Percentiles rank a stretch among this genome's conserved stretches.
Evolutionary conservation across 1,284 basidiomycete genomes (phyloP).

Genomic region (Vanrija sp.): DNA sequence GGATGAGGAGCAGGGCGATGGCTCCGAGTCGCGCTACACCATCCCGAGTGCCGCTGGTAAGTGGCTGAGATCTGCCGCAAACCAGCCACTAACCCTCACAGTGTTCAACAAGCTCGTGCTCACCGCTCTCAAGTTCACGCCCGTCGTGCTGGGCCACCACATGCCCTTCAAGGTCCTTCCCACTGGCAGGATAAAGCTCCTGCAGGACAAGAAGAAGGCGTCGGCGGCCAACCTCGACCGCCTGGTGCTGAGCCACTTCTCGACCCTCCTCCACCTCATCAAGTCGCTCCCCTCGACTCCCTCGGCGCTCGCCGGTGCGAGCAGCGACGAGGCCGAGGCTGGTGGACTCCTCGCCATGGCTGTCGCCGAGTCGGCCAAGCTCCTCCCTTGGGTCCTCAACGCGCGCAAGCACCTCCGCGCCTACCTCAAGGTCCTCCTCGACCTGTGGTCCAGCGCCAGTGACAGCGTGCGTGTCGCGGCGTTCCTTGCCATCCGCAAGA

Average conservation of each 20-base stretch:
- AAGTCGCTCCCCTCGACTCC: constrained; percentile 64
- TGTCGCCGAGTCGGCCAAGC: constrained; percentile 74
- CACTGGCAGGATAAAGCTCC: constrained; percentile 71
- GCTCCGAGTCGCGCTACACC: constrained; percentile 61
- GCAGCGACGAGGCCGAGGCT: constrained; percentile 38
- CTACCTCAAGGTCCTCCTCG: constrained; percentile 80
- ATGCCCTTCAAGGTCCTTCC: constrained; percentile 77
- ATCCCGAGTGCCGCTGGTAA: constrained; percentile 72
- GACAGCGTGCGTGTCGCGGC: constrained; percentile 83
- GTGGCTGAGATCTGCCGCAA: constrained; percentile 10
- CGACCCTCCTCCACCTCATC: constrained; percentile 74
- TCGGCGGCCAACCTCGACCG: constrained; percentile 78
- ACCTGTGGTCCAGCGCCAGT: constrained; percentile 74
- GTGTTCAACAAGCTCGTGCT: constrained; percentile 90
- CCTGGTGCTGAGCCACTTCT: constrained; percentile 81
- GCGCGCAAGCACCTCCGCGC: constrained; percentile 77
- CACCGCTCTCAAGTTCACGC: constrained; percentile 85
- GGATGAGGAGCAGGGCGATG: constrained; percentile 54
- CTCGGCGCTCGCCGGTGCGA: constrained; percentile 29
- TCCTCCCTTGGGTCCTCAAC: constrained; percentile 77
- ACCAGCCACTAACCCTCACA: constrained; percentile 31
- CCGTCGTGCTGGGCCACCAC: constrained; percentile 81
- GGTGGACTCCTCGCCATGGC: constrained; percentile 61
- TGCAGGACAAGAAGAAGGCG: constrained; percentile 37
- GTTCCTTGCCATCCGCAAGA: constrained; percentile 77